A percentile compares a stretch with the other conserved stretches of the same genome.
Evolutionary conservation across 208 protist species (phyloP).

Genomic region (Wallacemonas rigidus): DNA sequence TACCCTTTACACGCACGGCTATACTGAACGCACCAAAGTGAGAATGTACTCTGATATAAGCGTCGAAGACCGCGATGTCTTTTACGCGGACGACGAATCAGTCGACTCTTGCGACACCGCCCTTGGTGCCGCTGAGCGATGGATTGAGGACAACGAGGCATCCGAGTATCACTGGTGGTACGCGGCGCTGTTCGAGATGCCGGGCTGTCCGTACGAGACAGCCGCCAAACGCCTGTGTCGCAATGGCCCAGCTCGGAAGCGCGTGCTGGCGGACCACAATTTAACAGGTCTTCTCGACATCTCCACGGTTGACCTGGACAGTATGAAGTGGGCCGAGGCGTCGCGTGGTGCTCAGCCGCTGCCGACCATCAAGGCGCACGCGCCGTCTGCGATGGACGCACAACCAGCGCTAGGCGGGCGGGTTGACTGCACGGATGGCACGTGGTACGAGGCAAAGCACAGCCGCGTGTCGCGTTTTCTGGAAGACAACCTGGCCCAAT

Average conservation of each 20-base stretch:
- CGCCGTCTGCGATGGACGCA: background rate
- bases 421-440: background rate
- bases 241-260: too few relatives aligned
- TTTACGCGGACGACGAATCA: background rate
- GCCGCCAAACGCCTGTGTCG: background rate
- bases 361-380: background rate
- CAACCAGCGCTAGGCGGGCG: background rate
- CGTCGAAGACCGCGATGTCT: constrained; percentile 1
- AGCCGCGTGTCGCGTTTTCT: constrained; percentile 53
- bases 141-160: constrained; percentile 12
- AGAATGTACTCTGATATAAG: too few relatives aligned
- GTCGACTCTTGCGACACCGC: background rate
- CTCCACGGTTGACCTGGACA: background rate
- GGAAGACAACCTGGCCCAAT: constrained; percentile 27
- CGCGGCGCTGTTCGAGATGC: background rate
- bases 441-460: constrained; percentile 19
- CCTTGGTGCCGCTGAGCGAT: background rate
- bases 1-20: too few relatives aligned
- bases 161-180: background rate
- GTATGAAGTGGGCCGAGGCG: background rate
- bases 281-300: background rate
- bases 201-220: constrained; percentile 10
- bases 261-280: background rate
- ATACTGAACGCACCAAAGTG: too few relatives aligned
- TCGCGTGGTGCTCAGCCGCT: background rate